Evolutionary conservation across 495 filamentous ascomycete genomes (phyloP).

Genomic region (Hyaloscypha finlandica): DNA sequence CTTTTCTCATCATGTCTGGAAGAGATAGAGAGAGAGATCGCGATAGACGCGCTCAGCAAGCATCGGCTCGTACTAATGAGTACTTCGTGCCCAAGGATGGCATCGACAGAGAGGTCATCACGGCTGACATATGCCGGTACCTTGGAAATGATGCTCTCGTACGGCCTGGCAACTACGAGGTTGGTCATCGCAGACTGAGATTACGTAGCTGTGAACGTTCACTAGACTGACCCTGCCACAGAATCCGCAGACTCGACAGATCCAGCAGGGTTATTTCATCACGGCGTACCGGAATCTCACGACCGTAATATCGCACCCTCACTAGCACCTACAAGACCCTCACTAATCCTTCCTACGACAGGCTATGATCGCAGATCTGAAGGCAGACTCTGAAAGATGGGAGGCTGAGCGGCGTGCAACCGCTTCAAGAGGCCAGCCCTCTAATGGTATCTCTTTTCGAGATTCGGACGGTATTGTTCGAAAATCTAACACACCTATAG

Average conservation of each 20-base stretch:
- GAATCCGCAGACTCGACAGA: constrained; percentile 46
- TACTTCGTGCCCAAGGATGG: constrained; percentile 88
- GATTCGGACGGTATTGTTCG: constrained; percentile 52
- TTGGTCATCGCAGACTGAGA: constrained; percentile 42
- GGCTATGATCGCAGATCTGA: constrained; percentile 89
- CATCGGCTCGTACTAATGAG: constrained; percentile 64
- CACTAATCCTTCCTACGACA: constrained; percentile 37
- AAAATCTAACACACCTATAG: constrained; percentile 59
- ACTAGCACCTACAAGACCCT: constrained; percentile 2
- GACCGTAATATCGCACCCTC: constrained; percentile 59
- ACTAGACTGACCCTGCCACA: constrained; percentile 13
- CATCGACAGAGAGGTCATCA: constrained; percentile 92
- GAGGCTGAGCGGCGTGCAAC: constrained; percentile 64
- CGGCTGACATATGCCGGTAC: constrained; percentile 92
- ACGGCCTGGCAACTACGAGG: constrained; percentile 80
- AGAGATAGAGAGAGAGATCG: constrained; percentile 36
- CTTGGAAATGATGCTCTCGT: constrained; percentile 90
- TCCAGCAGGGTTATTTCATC: constrained; percentile 77
- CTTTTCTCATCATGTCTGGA: constrained; percentile 28
- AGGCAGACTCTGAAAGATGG: constrained; percentile 80
- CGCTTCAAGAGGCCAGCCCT: constrained; percentile 46
- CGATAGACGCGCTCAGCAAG: constrained; percentile 47
- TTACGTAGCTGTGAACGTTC: not conserved
- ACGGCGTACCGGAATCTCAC: constrained; percentile 86
- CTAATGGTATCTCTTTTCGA: constrained; percentile 60